Conservation (phyloP, 371 early-diverging fungal species). For the Rhizopus sp. region DNA sequence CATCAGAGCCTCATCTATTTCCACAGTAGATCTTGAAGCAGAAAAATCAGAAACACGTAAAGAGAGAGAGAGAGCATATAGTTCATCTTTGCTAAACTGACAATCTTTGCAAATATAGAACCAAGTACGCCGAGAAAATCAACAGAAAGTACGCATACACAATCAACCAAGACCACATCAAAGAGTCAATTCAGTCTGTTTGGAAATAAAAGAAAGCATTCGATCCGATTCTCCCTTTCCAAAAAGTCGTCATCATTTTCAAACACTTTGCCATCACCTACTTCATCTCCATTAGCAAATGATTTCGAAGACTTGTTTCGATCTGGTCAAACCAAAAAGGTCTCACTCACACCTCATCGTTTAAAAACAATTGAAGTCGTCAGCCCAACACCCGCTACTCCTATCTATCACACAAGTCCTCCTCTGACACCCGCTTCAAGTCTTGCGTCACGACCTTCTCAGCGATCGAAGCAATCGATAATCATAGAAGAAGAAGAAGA, state of each 20-base stretch:
- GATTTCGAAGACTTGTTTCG: slow-evolving; percentile 62
- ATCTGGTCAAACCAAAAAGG: slow-evolving; percentile 61
- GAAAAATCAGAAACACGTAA: no score
- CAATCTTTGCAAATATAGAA: not conserved
- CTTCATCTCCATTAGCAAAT: slow-evolving; percentile 12
- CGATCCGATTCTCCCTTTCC: slow-evolving; percentile 10
- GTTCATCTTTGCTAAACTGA: no score
- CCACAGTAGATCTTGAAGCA: no score
- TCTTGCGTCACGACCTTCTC: slow-evolving; percentile 19
- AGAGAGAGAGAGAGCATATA: no score
- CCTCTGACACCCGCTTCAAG: slow-evolving; percentile 25
- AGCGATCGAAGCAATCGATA: slow-evolving; percentile 15
- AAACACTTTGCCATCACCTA: slow-evolving; percentile 15
- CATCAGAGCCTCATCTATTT: no score
- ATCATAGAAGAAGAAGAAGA: slow-evolving; percentile 4
- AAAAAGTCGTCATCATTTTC: slow-evolving; percentile 11
- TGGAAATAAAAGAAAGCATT: slow-evolving; percentile 14
- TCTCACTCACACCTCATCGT: slow-evolving; percentile 63
- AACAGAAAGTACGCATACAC: slow-evolving; percentile 9
- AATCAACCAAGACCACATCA: not conserved
- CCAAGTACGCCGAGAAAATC: slow-evolving; percentile 5
- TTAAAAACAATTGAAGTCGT: slow-evolving; percentile 60
- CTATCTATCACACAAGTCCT: slow-evolving; percentile 16
- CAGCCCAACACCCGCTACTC: slow-evolving; percentile 20
- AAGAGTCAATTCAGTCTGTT: slow-evolving; percentile 25